Evolutionary conservation across 2,329 filamentous ascomycete species (phyloP).

Genomic region (Furcasterigmium sp.): DNA sequence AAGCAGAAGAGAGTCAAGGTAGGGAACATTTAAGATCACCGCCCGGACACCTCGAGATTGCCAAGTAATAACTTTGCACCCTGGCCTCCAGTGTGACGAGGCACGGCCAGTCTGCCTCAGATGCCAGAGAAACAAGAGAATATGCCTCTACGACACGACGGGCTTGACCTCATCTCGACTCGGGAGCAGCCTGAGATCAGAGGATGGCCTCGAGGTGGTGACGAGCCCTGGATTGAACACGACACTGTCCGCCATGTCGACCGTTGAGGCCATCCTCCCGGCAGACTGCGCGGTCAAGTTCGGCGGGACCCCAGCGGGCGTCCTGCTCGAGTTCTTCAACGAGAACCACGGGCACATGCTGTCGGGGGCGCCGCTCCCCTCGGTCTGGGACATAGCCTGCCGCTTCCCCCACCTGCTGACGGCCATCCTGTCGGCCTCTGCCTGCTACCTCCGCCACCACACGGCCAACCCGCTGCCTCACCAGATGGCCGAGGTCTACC

Average conservation of each 20-base stretch:
- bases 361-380: conserved; percentile 8
- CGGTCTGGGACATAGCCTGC: conserved; percentile 4
- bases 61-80: not conserved
- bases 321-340: conserved; percentile 13
- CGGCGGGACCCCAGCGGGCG: conserved; percentile 11
- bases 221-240: conserved; percentile 4
- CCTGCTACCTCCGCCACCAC: conserved; percentile 15
- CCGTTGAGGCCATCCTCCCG: conserved; percentile 4
- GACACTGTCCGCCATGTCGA: conserved; percentile 3
- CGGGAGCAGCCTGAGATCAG: not conserved
- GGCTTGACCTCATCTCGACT: conserved; percentile 1
- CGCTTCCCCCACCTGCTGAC: conserved; percentile 14
- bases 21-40: not conserved
- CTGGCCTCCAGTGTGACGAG: conserved; percentile 9
- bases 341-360: conserved; percentile 7
- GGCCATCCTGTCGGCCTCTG: conserved; percentile 16
- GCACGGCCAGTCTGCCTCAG: conserved; percentile 14
- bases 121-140: conserved; percentile 12
- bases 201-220: not conserved
- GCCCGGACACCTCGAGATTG: not conserved
- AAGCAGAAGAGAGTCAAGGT: conserved; percentile 7
- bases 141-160: conserved; percentile 8
- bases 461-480: conserved; percentile 2
- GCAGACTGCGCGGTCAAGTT: conserved; percentile 6
- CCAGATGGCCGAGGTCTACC: conserved; percentile 16